These are phyloP conservation scores for Hypoxylon sp. DNA, from an alignment of 2,329 filamentous ascomycete species.

Conservation along the genomic window DNA sequence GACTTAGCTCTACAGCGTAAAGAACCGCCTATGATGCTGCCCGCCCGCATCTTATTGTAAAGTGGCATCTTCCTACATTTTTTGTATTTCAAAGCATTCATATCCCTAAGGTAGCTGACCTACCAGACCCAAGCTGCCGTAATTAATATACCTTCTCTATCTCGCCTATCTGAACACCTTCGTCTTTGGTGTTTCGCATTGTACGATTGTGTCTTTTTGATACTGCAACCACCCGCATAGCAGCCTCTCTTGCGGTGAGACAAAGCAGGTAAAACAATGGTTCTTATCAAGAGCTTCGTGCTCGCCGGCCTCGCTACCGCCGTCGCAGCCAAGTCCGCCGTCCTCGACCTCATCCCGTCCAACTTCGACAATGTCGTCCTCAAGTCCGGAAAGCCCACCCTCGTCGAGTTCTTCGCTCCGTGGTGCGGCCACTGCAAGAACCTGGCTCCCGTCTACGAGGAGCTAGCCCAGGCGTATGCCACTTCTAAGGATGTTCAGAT, in stretches of 20 bases:
- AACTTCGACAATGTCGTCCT: constrained; percentile 94
- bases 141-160: constrained; percentile 8
- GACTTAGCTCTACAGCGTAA: not conserved
- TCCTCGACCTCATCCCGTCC: constrained; percentile 84
- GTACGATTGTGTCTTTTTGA: constrained; percentile 12
- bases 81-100: constrained; percentile 49
- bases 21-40: constrained; percentile 9
- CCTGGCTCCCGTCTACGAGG: constrained; percentile 92
- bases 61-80: constrained; percentile 50
- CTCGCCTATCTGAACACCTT: not conserved
- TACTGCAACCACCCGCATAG: constrained; percentile 3
- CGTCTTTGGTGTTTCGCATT: not conserved
- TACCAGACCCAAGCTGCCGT: constrained; percentile 21
- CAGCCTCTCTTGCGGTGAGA: constrained; percentile 17
- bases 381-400: constrained; percentile 90
- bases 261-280: constrained; percentile 49
- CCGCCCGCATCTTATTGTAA: constrained; percentile 41
- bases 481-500: constrained; percentile 79
- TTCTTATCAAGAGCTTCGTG: constrained; percentile 67
- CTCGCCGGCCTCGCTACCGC: constrained; percentile 62
- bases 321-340: constrained; percentile 77
- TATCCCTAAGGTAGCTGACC: too few species aligned
- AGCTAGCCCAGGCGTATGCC: constrained; percentile 79
- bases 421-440: constrained; percentile 99
- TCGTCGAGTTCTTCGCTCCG: constrained; percentile 97